Evolutionary conservation across 2,329 filamentous ascomycete genomes (phyloP).

Genomic region (Epichloe scottii): DNA sequence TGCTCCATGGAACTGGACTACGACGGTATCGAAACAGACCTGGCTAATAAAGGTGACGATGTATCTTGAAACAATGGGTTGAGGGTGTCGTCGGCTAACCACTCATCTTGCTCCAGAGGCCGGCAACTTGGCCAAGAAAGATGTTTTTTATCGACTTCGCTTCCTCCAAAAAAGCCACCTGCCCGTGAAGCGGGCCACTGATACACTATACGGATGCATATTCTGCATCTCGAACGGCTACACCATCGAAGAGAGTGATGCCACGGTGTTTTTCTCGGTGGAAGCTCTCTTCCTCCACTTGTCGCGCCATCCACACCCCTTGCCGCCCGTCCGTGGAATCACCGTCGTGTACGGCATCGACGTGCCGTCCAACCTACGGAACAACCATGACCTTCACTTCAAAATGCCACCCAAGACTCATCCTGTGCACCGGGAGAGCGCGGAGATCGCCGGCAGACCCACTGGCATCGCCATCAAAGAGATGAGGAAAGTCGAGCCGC

Average conservation of each 20-base stretch:
- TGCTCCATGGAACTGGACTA: slow-evolving; percentile 43
- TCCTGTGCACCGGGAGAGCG: slow-evolving; percentile 26
- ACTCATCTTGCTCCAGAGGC: slow-evolving; percentile 4
- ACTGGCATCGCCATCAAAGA: slow-evolving; percentile 33
- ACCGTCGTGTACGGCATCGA: slow-evolving; percentile 32
- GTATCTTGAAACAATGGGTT: too few relatives aligned
- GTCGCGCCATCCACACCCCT: slow-evolving; percentile 38
- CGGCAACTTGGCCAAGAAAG: slow-evolving; percentile 33
- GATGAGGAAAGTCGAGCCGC: slow-evolving; percentile 32
- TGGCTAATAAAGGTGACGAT: slow-evolving; percentile 32
- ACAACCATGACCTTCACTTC: slow-evolving; percentile 43
- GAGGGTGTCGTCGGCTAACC: not conserved
- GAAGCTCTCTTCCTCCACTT: slow-evolving; percentile 40
- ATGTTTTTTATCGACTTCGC: slow-evolving; percentile 37
- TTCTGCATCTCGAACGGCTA: slow-evolving; percentile 38
- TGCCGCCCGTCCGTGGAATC: slow-evolving; percentile 36
- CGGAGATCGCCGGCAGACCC: slow-evolving; percentile 30
- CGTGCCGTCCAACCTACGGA: slow-evolving; percentile 25
- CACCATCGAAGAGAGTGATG: slow-evolving; percentile 40
- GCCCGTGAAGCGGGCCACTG: slow-evolving; percentile 35
- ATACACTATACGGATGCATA: slow-evolving; percentile 40
- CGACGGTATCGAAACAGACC: slow-evolving; percentile 37
- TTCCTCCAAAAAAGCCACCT: slow-evolving; percentile 45
- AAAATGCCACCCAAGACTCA: slow-evolving; percentile 26
- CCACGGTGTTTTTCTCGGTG: slow-evolving; percentile 43